Base-by-base conservation (phyloP, 352 stramenopile species). In the Aphanomyces cochlioides region DNA sequence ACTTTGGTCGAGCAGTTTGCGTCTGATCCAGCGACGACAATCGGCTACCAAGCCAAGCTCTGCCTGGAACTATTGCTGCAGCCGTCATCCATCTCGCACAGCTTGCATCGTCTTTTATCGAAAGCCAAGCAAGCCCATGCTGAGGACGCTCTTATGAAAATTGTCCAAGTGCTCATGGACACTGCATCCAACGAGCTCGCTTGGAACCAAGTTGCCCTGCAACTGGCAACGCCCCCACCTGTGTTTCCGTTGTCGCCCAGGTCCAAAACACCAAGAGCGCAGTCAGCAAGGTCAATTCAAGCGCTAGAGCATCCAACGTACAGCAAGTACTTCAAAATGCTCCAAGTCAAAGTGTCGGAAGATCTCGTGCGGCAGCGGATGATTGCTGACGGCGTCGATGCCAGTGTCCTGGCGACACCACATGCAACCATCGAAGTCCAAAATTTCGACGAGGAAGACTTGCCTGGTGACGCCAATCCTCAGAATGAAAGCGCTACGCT, bases 291-390 rank as follows among this genome's bases (percentile, higher is more conserved):
- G 36, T 61, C 43, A 1, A 61, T 40, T 37, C 12, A 19, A 12
- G 64, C 40, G 15, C 8, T 19, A 17, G 36, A 60, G 38, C 64
- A 70, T 36, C 64, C 64, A 7, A 54, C 36, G 7, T 70, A 63
- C 34, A 50, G 38, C 8, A 70, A 70, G 21, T 70, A 70, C 64
- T 70, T 70, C 53, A 54, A 56, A 4, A 70, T 70, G 64, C 64
- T 70, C 7, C 36, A 70, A 50, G 64, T 70, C 40, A 37, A 34
- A 3, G 64, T 70, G 7, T 50, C 64, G 4, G n/a, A 50, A 36
- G 64, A 70, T 21, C 47, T 70, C n/a, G 64, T 70, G 19, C 64
- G 64, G 3, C 64, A 70, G 47, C 64, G 64, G 17, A 70, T 70
- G 64, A 48, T 70, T 50, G 48, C 64, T 19, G 64, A 70, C 40